These are phyloP conservation scores for Davidsoniella eucalypti DNA, from an alignment of 2,329 filamentous ascomycete species.

Conservation along the genomic window DNA sequence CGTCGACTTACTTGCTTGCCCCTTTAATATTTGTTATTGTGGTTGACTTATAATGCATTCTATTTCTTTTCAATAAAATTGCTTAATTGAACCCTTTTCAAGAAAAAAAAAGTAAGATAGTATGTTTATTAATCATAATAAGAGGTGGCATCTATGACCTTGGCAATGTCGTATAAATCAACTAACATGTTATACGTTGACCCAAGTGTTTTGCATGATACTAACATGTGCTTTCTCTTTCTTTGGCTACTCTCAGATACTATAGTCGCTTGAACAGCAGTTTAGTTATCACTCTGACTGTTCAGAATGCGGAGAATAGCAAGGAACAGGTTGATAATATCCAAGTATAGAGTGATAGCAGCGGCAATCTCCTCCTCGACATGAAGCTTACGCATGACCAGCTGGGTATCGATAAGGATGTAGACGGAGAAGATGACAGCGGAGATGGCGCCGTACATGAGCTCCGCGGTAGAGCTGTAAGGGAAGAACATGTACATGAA, in stretches of 20 bases:
- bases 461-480: conserved; percentile 61
- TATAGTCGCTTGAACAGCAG: neutral
- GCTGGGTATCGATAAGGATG: conserved; percentile 89
- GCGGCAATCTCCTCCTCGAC: conserved; percentile 97
- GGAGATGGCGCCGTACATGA: conserved; percentile 65
- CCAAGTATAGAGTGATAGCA: conserved; percentile 84
- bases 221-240: neutral
- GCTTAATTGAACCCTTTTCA: no score
- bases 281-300: conserved; percentile 82
- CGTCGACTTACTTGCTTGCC: no score
- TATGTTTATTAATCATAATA: no score
- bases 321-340: conserved; percentile 94
- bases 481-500: conserved; percentile 89
- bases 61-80: no score
- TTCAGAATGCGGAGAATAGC: conserved; percentile 92
- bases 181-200: no score
- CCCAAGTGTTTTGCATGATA: no score
- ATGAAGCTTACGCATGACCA: conserved; percentile 89
- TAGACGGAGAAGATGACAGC: conserved; percentile 88
- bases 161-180: no score
- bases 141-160: no score
- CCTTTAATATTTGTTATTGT: no score
- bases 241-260: neutral
- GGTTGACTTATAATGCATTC: no score
- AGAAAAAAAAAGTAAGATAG: no score